Evolutionary conservation across 2,329 filamentous ascomycete species (phyloP).

Genomic region (Ophiocordyceps robertsii): DNA sequence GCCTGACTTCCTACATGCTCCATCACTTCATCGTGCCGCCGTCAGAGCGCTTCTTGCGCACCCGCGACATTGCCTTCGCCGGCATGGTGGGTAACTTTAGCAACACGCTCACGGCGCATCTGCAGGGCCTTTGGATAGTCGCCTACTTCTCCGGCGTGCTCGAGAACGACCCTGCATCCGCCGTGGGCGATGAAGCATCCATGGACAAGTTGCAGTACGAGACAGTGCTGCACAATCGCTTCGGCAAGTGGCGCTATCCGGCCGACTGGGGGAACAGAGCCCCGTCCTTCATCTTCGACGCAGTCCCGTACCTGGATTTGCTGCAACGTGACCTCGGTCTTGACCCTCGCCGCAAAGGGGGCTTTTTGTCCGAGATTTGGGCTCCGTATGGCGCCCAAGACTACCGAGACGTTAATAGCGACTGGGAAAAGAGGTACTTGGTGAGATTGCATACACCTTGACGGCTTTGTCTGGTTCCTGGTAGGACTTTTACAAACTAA

Average conservation of each 20-base stretch:
- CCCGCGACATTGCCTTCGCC: conserved; percentile 28
- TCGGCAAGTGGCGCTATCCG: conserved; percentile 56
- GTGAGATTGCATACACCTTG: too few relatives aligned
- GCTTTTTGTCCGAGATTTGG: conserved; percentile 36
- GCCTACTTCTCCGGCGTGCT: conserved; percentile 41
- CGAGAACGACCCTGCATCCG: conserved; percentile 8
- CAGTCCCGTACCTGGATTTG: conserved; percentile 58
- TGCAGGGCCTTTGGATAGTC: conserved; percentile 47
- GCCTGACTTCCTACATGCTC: conserved; percentile 21
- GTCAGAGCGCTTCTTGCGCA: conserved; percentile 18
- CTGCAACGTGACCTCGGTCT: conserved; percentile 54
- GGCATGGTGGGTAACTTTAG: conserved; percentile 30
- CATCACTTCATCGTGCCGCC: conserved; percentile 34
- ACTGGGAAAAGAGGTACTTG: conserved; percentile 26
- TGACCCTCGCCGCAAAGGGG: conserved; percentile 38
- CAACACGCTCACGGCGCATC: conserved; percentile 26
- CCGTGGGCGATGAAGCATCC: conserved; percentile 10
- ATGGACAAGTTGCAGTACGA: conserved; percentile 33
- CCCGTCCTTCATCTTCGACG: conserved; percentile 66
- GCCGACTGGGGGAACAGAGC: conserved; percentile 47
- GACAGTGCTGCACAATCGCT: conserved; percentile 52
- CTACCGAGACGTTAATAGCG: conserved; percentile 37
- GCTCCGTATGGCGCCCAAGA: conserved; percentile 46
- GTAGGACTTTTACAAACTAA: too few relatives aligned
- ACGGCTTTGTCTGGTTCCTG: too few relatives aligned